Conservation (phyloP, 208 protist species). For the Willaertia magna region DNA sequence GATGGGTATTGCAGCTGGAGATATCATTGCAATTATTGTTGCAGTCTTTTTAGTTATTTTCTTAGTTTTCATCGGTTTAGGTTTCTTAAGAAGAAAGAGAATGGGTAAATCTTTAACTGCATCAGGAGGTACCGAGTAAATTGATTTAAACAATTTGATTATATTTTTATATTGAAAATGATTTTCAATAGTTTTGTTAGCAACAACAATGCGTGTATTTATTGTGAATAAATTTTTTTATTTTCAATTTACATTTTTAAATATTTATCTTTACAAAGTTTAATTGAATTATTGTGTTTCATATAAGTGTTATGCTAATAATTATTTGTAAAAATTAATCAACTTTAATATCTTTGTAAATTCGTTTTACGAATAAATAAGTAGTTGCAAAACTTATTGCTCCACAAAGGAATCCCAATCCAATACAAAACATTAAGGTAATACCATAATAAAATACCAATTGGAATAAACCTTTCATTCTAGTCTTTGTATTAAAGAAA, state of each 20-base stretch:
- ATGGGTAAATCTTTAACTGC: too few relatives aligned
- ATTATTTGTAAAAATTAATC: too few relatives aligned
- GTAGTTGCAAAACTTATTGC: background rate
- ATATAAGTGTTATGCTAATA: too few relatives aligned
- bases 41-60: background rate
- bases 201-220: too few relatives aligned
- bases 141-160: too few relatives aligned
- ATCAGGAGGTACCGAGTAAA: too few relatives aligned
- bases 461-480: constrained; percentile 73
- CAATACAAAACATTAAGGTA: constrained; percentile 45
- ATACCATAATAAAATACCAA: constrained; percentile 72
- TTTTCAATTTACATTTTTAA: too few relatives aligned
- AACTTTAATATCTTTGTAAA: constrained; percentile 2
- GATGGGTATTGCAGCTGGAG: background rate
- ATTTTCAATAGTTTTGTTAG: too few relatives aligned
- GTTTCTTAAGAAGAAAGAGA: background rate
- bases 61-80: background rate
- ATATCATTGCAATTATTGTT: background rate
- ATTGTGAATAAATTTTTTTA: too few relatives aligned
- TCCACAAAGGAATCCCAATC: constrained; percentile 33
- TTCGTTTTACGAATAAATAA: background rate
- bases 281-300: too few relatives aligned
- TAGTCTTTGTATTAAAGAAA: constrained; percentile 68
- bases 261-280: too few relatives aligned
- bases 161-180: too few relatives aligned